These are phyloP conservation scores for Coelastrella sp. DNA, from an alignment of 139 green algal species.

Conservation along the genomic window DNA sequence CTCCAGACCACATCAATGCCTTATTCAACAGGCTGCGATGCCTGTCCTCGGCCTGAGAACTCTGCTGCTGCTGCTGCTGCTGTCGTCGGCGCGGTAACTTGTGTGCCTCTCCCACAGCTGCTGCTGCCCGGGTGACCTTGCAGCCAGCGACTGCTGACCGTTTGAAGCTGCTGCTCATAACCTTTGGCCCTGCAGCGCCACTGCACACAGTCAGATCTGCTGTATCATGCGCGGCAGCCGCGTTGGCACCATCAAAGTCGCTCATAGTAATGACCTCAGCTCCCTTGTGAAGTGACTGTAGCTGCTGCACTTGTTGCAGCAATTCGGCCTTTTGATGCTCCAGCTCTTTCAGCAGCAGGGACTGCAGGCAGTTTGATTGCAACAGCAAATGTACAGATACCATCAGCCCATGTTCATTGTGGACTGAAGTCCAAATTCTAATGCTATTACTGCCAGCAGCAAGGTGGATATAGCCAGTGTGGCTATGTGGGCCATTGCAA, in stretches of 20 bases:
- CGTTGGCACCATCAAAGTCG: neutral
- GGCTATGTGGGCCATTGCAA: neutral
- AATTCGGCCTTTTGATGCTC: constrained; percentile 23
- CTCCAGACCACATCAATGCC: constrained; percentile 22
- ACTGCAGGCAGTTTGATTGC: neutral
- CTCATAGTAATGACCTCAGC: neutral
- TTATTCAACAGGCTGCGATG: neutral
- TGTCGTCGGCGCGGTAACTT: neutral
- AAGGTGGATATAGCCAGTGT: neutral
- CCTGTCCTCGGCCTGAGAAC: neutral
- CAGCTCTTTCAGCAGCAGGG: constrained; percentile 10
- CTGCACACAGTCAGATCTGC: neutral
- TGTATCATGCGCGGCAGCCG: neutral
- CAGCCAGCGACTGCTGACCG: neutral
- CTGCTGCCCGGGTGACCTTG: constrained; percentile 5
- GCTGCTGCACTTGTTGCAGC: constrained; percentile 22
- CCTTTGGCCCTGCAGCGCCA: neutral
- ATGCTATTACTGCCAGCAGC: neutral
- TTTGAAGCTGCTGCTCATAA: neutral
- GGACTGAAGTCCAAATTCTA: neutral
- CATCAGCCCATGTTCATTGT: neutral
- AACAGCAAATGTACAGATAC: neutral
- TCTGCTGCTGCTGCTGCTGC: neutral
- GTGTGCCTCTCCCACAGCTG: neutral
- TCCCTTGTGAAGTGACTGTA: neutral